Evolutionary conservation across 1,139 yeast species (phyloP).

Genomic region (Waltiozyma sp.): DNA sequence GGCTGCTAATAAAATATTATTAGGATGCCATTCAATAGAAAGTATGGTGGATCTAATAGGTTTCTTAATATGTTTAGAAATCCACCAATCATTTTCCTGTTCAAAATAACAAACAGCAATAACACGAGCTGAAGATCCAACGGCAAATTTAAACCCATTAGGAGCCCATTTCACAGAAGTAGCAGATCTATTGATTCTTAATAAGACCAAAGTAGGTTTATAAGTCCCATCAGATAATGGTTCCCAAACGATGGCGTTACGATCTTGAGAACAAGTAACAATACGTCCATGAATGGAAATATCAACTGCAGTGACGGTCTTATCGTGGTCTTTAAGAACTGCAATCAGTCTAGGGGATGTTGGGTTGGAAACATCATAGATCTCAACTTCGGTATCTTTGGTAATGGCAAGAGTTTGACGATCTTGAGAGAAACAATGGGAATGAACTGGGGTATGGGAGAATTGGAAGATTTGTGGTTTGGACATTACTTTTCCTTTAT

Average conservation of each 20-base stretch:
- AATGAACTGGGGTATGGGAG: conserved; percentile 80
- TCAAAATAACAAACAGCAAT: conserved; percentile 96
- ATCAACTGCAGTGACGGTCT: conserved; percentile 90
- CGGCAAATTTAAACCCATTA: conserved; percentile 81
- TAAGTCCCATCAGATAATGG: conserved; percentile 48
- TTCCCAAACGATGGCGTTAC: conserved; percentile 97
- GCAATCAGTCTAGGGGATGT: conserved; percentile 34
- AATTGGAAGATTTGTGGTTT: conserved; percentile 37
- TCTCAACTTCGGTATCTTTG: conserved; percentile 63
- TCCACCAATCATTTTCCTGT: conserved; percentile 98
- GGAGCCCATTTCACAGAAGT: conserved; percentile 51
- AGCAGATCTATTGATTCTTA: conserved; percentile 48
- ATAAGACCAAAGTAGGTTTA: conserved; percentile 85
- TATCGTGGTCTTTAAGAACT: conserved; percentile 75
- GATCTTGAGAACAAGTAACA: conserved; percentile 94
- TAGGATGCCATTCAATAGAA: conserved; percentile 89
- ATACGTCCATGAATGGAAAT: conserved; percentile 82
- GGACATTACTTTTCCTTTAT: conserved; percentile 7
- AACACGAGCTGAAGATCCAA: conserved; percentile 89
- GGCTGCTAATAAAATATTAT: conserved; percentile 75
- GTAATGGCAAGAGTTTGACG: conserved; percentile 67
- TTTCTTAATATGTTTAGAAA: conserved; percentile 90
- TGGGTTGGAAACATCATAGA: conserved; percentile 50
- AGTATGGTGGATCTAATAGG: conserved; percentile 84
- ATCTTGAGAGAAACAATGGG: conserved; percentile 78